Evolutionary conservation across 371 early-diverging fungal genomes (phyloP).

Genomic region (Phascolomyces articulosus): DNA sequence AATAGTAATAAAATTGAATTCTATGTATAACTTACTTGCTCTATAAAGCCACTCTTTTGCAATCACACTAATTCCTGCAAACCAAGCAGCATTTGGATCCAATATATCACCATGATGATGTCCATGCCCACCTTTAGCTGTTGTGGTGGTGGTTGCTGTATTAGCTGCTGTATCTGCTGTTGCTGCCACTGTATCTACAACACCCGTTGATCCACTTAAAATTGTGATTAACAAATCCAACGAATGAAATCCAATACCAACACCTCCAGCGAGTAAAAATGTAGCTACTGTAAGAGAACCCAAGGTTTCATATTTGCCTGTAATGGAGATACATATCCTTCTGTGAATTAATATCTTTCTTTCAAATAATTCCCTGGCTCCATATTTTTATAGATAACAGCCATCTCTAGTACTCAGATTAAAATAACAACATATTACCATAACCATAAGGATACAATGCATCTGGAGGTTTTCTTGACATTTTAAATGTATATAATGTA

Average conservation of each 20-base stretch:
- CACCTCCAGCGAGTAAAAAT: constrained; percentile 61
- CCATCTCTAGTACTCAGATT: no score
- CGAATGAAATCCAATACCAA: constrained; percentile 71
- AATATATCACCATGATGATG: constrained; percentile 44
- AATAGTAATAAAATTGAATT: no score
- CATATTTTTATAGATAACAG: no score
- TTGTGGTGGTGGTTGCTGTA: background rate
- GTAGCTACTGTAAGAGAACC: constrained; percentile 71
- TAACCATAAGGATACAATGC: constrained; percentile 67
- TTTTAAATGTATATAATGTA: constrained; percentile 70
- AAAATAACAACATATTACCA: no score
- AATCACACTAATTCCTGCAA: constrained; percentile 66
- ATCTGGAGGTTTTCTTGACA: constrained; percentile 66
- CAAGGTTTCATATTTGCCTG: constrained; percentile 72
- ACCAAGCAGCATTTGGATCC: constrained; percentile 76
- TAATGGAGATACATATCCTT: background rate
- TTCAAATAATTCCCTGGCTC: no score
- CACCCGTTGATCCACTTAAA: constrained; percentile 16
- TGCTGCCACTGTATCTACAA: constrained; percentile 12
- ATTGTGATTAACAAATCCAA: constrained; percentile 51
- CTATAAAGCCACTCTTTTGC: constrained; percentile 70
- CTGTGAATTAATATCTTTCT: no score
- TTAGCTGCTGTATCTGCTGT: background rate
- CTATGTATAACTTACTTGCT: constrained; percentile 58
- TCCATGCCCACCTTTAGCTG: constrained; percentile 17